Base-by-base conservation (phyloP, 495 filamentous ascomycete species). In the Talaromyces nanjingensis region DNA sequence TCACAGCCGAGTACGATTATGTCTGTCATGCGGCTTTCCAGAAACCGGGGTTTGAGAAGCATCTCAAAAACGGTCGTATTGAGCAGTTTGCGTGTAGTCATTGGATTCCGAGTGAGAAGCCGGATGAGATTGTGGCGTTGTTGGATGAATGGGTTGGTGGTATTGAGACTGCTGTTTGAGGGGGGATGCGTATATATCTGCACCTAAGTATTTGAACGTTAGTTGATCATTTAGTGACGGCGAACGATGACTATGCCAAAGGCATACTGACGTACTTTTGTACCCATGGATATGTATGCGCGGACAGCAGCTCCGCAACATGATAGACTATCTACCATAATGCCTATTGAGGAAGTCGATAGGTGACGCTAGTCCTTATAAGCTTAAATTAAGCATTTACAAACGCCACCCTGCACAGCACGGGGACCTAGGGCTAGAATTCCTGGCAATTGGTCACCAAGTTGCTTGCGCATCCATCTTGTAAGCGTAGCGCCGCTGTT, bases 21-120 rank as follows among this genome's bases (percentile, higher is more conserved):
- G 59, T 29, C 4, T 45, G 34, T 29, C 20, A 27, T 25, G 33
- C 59, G 18, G 33, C n/a, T 20, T 45, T 60, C 12, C 59, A 60
- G 16, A 42, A 9, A 25, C 34, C 1, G 16, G 25, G 14, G 7
- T 20, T 33, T 25, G 39, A 60, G 39, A 27, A 60, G 34, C 24
- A 60, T 16, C 39, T 60, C n/a, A 25, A 24, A 27, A 59, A 59
- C 18, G 12, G 27, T 20, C 56, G 56, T 5, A 47, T 60, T 47
- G 59, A 47, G 34, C 25, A 24, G 31, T 42, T 60, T 20, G 59
- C 33, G 25, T 60, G 59, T 29, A 47, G 59, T 8, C 59, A 60
- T 18, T 60, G 59, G 59, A 60, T 60, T 42, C 37, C 33, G 39
- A 24, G 20, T 14, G 59, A 60, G 59, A 60, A 60, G 24, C 59